Percentiles rank a stretch among this genome's conserved stretches.
These are phyloP conservation scores for Colletotrichum australisinense DNA, from an alignment of 2,329 filamentous ascomycete genomes.

Conservation along the genomic window DNA sequence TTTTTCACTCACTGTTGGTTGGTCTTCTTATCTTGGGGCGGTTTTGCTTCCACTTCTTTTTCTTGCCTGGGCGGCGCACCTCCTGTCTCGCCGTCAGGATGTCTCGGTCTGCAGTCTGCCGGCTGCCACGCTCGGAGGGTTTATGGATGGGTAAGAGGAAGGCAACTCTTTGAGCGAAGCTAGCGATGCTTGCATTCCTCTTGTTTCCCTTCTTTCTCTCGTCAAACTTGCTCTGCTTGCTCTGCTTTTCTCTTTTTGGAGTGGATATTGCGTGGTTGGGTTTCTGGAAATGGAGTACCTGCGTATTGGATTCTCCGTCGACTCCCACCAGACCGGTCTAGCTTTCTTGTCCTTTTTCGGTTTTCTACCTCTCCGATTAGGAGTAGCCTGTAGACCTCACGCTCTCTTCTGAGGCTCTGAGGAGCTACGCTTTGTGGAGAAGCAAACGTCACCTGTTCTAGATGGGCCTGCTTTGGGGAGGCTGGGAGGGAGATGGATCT, in stretches of 20 bases:
- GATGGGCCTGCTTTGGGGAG: neutral
- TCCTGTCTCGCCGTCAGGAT: conserved; percentile 13
- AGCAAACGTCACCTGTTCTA: neutral
- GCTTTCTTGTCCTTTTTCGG: neutral
- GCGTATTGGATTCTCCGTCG: conserved; percentile 14
- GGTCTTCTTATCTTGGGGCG: too few species aligned
- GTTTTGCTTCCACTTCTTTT: neutral
- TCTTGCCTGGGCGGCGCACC: conserved; percentile 1
- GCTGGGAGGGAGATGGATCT: neutral
- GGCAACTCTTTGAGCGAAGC: neutral
- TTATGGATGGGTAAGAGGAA: conserved; percentile 8
- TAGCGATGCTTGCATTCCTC: conserved; percentile 22
- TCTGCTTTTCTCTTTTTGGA: neutral
- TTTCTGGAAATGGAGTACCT: conserved; percentile 15
- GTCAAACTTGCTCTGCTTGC: neutral
- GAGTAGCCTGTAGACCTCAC: neutral
- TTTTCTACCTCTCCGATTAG: neutral
- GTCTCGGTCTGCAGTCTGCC: neutral
- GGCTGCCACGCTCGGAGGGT: neutral
- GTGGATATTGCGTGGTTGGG: too few species aligned
- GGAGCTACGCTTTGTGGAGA: neutral
- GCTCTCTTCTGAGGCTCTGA: too few species aligned
- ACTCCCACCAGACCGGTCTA: neutral
- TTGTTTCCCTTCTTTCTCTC: neutral
- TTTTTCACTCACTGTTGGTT: neutral